Evolutionary conservation across 257 asterid species (phyloP).

Genomic region (Asclepias syriaca): DNA sequence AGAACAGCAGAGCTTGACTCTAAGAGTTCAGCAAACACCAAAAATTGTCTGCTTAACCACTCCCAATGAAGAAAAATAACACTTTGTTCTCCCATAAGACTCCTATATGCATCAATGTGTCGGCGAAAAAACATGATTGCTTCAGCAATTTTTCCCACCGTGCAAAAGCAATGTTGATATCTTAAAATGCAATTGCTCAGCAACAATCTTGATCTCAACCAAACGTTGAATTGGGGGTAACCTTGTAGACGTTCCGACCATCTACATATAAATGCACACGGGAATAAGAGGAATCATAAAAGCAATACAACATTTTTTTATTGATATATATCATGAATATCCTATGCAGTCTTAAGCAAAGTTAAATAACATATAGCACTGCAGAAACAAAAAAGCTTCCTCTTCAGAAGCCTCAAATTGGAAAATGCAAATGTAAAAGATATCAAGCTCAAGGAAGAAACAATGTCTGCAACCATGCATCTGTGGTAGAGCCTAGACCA

Average conservation of each 20-base stretch:
- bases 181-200: slow-evolving; percentile 90
- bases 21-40: slow-evolving; percentile 83
- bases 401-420: background rate
- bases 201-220: slow-evolving; percentile 80
- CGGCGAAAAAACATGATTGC: slow-evolving; percentile 84
- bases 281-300: background rate
- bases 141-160: slow-evolving; percentile 78
- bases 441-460: background rate
- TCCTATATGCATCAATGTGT: slow-evolving; percentile 63
- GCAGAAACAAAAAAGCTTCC: background rate
- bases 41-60: slow-evolving; percentile 91
- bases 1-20: slow-evolving; percentile 68
- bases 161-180: slow-evolving; percentile 81
- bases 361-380: background rate
- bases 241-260: slow-evolving; percentile 86
- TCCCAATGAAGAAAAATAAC: slow-evolving; percentile 90
- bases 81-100: slow-evolving; percentile 67
- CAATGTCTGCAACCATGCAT: background rate
- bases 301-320: background rate
- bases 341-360: background rate
- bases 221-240: slow-evolving; percentile 84
- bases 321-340: background rate
- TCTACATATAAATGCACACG: slow-evolving; percentile 31
- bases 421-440: background rate
- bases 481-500: background rate